Base-by-base conservation (phyloP, 1,284 basidiomycete species). In the Ceratobasidium sp. region DNA sequence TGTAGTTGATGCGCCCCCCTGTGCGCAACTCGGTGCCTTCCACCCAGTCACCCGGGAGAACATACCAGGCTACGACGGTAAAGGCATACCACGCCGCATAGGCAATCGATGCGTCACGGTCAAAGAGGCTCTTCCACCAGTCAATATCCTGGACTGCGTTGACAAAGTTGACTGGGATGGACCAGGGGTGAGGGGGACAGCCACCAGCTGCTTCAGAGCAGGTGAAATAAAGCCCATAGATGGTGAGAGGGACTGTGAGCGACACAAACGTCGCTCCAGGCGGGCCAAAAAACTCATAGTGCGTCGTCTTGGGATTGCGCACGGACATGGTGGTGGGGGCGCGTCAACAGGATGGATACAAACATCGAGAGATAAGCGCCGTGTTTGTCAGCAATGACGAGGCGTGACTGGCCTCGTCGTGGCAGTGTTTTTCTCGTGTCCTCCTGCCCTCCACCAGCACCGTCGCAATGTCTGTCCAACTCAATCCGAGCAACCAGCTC, bases 61-160 rank as follows among this genome's bases (percentile, higher is more conserved):
- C 75, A 8, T 81, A 82, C 95, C 95, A 98, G 8, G 92, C 85
- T 1, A 87, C 78, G 47, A 98, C 86, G 72, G 87, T 90, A 80
- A 91, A 99, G 17, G 86, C 80, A 79, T 98, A 98, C 96, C 96
- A 99, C 0, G 78, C 92, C 64, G 91, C 78, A 80, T 98, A 99
- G 34, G 92, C 84, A 31, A 85, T 75, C 17, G 86, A 78, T 0
- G 92, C 95, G 69, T 94, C 81, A 0, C 85, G 85, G 76, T 98
- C 94, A 86, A 90, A 95, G 7, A 97, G 83, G 35, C 82, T 78
- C 68, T 79, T 81, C 90, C 90, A 92, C 85, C 86, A 93, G 12
- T 80, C 76, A 2, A 79, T 75, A 71, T 80, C 78, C 1, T 82
- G 79, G n/a, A 92, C 74, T 0, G 87, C 78, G 22, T 79, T 74